Evolutionary conservation across 192 early-diverging fungal genomes (phyloP).

Genomic region (Coemansia aciculifera): DNA sequence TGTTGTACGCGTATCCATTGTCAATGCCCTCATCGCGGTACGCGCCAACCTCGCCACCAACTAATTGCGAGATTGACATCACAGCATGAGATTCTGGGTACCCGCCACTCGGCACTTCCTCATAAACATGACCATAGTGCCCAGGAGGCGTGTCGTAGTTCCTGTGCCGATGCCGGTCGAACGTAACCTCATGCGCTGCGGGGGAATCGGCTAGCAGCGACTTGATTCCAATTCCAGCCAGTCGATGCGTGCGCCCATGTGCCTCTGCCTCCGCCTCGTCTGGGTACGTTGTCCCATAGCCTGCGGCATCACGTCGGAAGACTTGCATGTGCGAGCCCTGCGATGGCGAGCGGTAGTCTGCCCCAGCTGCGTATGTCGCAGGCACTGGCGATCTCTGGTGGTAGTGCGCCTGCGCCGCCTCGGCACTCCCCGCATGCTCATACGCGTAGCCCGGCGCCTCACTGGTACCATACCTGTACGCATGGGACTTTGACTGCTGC

Average conservation of each 20-base stretch:
- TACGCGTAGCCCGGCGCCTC: constrained; percentile 14
- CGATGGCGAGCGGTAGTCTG: constrained; percentile 30
- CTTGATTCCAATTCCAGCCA: constrained; percentile 43
- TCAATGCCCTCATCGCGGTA: constrained; percentile 1
- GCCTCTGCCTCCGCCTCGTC: constrained; percentile 18
- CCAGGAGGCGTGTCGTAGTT: constrained; percentile 22
- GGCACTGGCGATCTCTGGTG: constrained; percentile 16
- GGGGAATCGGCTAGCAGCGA: constrained; percentile 35
- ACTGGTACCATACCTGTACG: constrained; percentile 19
- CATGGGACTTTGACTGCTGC: not conserved
- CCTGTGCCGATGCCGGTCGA: constrained; percentile 9
- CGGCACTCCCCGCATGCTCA: constrained; percentile 10
- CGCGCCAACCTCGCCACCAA: constrained; percentile 21
- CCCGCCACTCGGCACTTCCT: not conserved
- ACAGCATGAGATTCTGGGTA: constrained; percentile 26
- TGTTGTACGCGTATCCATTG: not conserved
- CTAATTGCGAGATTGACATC: constrained; percentile 54
- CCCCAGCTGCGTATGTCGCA: constrained; percentile 12
- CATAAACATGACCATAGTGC: constrained; percentile 18
- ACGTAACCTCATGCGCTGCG: not conserved
- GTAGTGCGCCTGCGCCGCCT: constrained; percentile 15
- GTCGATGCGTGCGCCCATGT: constrained; percentile 8
- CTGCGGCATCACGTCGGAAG: constrained; percentile 24
- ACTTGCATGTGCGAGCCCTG: constrained; percentile 25
- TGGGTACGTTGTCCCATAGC: constrained; percentile 22